Conservation (phyloP, 164 flowering plant genomes). For the Nelumbo lutea region DNA sequence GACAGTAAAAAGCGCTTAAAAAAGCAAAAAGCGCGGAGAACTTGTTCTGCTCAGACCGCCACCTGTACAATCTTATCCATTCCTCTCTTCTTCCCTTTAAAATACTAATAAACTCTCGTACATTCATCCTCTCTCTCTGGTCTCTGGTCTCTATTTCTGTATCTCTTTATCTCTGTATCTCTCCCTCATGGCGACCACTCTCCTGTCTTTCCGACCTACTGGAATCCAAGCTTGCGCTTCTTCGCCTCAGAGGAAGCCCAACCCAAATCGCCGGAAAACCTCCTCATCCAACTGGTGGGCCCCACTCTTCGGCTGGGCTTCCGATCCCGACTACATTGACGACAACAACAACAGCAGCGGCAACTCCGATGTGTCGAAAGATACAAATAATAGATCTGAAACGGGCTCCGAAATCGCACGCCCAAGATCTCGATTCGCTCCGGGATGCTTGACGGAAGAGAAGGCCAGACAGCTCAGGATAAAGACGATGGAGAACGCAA, state of each 20-base stretch:
- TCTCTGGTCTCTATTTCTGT: no score
- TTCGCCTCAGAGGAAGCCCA: slow-evolving; percentile 22
- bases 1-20: slow-evolving; percentile 6
- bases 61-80: slow-evolving; percentile 24
- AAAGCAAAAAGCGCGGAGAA: slow-evolving; percentile 1
- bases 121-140: not conserved
- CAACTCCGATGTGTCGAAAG: not conserved
- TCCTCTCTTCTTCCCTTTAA: not conserved
- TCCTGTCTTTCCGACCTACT: slow-evolving; percentile 23
- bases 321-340: slow-evolving; percentile 73
- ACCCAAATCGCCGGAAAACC: slow-evolving; percentile 16
- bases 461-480: slow-evolving; percentile 74
- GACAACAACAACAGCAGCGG: not conserved
- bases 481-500: slow-evolving; percentile 46
- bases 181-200: slow-evolving; percentile 36
- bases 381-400: not conserved
- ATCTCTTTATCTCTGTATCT: not conserved
- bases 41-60: not conserved
- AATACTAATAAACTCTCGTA: not conserved
- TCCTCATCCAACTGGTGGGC: slow-evolving; percentile 57
- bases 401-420: slow-evolving; percentile 10
- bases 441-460: slow-evolving; percentile 71
- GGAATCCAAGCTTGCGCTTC: slow-evolving; percentile 29
- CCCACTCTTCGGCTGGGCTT: slow-evolving; percentile 66
- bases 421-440: slow-evolving; percentile 21